Percentiles rank a stretch among this genome's conserved stretches.
Conservation (phyloP, 129 eudicot species). For the Glebionis coronaria region DNA sequence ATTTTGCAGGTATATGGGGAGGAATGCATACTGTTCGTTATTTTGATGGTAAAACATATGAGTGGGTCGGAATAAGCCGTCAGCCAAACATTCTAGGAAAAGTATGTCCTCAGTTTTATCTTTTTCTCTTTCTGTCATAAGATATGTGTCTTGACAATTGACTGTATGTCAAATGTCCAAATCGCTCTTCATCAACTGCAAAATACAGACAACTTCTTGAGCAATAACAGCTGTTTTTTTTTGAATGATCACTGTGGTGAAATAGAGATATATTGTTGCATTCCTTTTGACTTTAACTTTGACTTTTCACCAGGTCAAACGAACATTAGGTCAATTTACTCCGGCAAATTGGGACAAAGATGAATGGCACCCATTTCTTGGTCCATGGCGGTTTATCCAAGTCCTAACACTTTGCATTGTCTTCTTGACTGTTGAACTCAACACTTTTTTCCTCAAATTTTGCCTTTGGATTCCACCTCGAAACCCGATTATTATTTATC, state of each 20-base stretch:
- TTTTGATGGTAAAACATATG: slow-evolving; percentile 93
- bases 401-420: slow-evolving; percentile 74
- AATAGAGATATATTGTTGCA: too few species aligned
- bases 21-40: slow-evolving; percentile 96
- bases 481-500: slow-evolving; percentile 71
- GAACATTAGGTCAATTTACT: slow-evolving; percentile 92
- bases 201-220: not conserved
- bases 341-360: slow-evolving; percentile 99
- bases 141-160: slow-evolving; percentile 4
- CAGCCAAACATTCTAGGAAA: slow-evolving; percentile 93
- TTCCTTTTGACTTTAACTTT: too few species aligned
- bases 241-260: not conserved
- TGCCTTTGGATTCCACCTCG: slow-evolving; percentile 97
- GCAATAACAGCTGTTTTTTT: not conserved
- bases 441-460: slow-evolving; percentile 94
- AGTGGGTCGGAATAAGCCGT: slow-evolving; percentile 97
- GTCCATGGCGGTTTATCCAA: slow-evolving; percentile 90
- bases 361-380: slow-evolving; percentile 98
- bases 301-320: slow-evolving; percentile 51
- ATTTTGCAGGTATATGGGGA: slow-evolving; percentile 82
- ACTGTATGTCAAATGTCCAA: not conserved
- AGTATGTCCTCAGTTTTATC: slow-evolving; percentile 39
- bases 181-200: not conserved
- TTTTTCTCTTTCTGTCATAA: slow-evolving; percentile 3
- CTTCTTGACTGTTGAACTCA: slow-evolving; percentile 89